Base-by-base conservation (phyloP, 2,329 filamentous ascomycete species). In the Phialophora expanda region DNA sequence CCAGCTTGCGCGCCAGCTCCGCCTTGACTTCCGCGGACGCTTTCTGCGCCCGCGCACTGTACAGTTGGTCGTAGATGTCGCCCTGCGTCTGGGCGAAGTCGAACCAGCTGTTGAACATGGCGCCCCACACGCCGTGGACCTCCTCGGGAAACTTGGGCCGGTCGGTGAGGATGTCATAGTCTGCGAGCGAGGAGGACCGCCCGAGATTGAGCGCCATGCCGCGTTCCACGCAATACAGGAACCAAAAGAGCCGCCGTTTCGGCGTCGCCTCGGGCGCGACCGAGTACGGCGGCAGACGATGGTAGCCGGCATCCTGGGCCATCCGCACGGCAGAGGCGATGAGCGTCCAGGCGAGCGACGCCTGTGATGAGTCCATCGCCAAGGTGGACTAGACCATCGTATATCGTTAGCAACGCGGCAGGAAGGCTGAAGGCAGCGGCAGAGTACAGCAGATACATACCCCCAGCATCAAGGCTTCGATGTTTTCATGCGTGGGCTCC, bases 331-430 rank as follows among this genome's bases (percentile, higher is more conserved):
- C 87, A 20, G 83, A 82, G 6, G 83, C 85, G 26, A 83, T 84
- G 20, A 90, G 77, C n/a, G 86, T 84, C 84, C 87, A 88, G n/a
- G 85, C 86, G 3, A 90, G 80, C 0, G 86, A 86, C 0, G 87
- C 86, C 46, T 86, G 85, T 3, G 86, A 87, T 14, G 84, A 80
- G 67, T 89, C 87, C 56, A 89, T 83, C 12, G 87, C 83, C 70
- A 89, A 86, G n/a, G 86, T 77, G 4, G 85, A 81, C 85, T 89
- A 57, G 41, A n/a, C 8, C 8, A 26, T 34, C 3, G 28, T 4
- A 4, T 1, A 30, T 14, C 24, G 30, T 59, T 24, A 64, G 48
- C 34, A 53, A 28, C 5, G n/a, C 24, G n/a, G 7, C 5, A 34
- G 28, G 24, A 24, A 0, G 17, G 22, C 12, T 51, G 22, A n/a